Evolutionary conservation across 257 asterid genomes (phyloP), one percentile per base, ranked within the genome.

Genomic region (Prunella vulgaris): DNA sequence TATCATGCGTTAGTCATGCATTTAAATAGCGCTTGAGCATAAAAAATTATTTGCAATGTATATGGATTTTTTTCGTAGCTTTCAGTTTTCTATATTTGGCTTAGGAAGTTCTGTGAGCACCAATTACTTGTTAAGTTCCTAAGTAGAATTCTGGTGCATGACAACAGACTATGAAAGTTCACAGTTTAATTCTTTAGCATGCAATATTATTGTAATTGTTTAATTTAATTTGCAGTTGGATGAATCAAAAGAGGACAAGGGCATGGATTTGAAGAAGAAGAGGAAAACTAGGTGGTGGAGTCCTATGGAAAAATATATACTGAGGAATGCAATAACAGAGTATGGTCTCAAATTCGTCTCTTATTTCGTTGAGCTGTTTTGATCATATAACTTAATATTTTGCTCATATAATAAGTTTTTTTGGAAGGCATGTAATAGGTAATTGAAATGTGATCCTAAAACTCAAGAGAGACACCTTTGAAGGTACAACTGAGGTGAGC

Each of bases 401-500:
- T 38, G 12, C 12, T 35, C 12, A 7, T 35, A 7, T 35, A 32
- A 32, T 35, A 2, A 35, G 8, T n/a, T 35, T 35, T 35, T 42
- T 58, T 74, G 77, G n/a, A 52, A 88, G 97, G 82, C 77, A 17
- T 69, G 96, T 96, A 57, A 48, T 10, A 57, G 98, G 98, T 59
- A 70, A 75, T 67, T 93, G 98, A 97, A 87, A 82, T 84, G 25
- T 24, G 52, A 93, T 93, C 62, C 74, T 85, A 18, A 58, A 58
- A 20, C 52, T 57, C 0, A 44, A 88, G 68, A 77, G n/a, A 2
- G 83, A 79, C 48, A 25, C 61, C 74, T 88, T 90, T 81, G 82
- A 76, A 28, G 89, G 69, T 20, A 82, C 97, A 78, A 90, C 95
- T 5, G 92, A 89, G 51, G 98, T 85, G 79, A 76, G 81, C 76